These are phyloP conservation scores for Liriodendron chinense DNA, from an alignment of 164 flowering plant genomes.

Conservation along the genomic window DNA sequence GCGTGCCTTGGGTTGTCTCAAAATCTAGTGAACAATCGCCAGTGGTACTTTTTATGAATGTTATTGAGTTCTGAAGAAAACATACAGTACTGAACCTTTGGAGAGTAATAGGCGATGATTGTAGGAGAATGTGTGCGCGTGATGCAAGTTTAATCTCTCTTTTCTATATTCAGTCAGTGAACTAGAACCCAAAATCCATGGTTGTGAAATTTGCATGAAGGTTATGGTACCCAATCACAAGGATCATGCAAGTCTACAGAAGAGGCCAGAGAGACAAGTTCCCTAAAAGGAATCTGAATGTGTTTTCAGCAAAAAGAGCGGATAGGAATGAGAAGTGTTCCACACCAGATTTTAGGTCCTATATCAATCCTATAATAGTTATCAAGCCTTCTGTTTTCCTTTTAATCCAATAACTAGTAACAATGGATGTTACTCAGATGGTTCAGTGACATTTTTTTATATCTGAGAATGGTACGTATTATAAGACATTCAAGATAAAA, in stretches of 20 bases:
- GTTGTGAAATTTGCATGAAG: neutral
- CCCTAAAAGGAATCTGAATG: neutral
- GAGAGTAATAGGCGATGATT: neutral
- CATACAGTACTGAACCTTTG: neutral
- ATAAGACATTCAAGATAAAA: neutral
- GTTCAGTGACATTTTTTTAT: neutral
- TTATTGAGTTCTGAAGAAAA: neutral
- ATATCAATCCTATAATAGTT: too few species aligned
- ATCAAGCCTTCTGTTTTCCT: neutral
- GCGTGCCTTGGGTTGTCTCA: neutral
- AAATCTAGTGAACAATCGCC: neutral
- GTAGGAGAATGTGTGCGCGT: neutral
- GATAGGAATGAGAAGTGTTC: neutral
- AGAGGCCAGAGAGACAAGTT: neutral
- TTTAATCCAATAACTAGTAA: neutral
- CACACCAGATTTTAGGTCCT: neutral
- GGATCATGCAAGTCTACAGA: neutral
- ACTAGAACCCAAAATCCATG: constrained; percentile 1
- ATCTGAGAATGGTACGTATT: neutral
- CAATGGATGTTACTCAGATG: neutral
- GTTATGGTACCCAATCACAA: neutral
- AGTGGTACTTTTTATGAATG: neutral
- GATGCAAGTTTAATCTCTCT: neutral
- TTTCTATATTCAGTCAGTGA: neutral
- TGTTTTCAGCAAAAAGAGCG: neutral